These are phyloP conservation scores for Arthrobotrys conoides DNA, from an alignment of 2,329 filamentous ascomycete genomes.

Conservation along the genomic window DNA sequence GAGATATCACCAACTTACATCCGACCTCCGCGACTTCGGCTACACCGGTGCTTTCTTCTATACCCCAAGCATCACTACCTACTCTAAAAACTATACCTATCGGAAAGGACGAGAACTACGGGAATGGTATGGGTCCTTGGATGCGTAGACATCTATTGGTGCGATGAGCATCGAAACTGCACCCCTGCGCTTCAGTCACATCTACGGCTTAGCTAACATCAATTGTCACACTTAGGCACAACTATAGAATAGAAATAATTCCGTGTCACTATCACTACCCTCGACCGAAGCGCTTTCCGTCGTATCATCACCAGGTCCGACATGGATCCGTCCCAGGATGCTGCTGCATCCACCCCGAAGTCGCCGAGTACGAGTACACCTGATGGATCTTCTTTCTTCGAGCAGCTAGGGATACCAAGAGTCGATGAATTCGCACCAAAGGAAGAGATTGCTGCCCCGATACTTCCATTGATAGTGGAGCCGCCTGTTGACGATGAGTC, in stretches of 20 bases:
- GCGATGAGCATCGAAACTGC: not conserved
- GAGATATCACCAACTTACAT: constrained; percentile 47
- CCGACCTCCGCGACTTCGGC: constrained; percentile 38
- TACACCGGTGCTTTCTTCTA: not conserved
- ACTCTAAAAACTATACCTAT: constrained; percentile 1
- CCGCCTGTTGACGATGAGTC: not conserved
- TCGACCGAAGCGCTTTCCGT: not conserved
- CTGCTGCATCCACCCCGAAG: constrained; percentile 12
- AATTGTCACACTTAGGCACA: constrained; percentile 4
- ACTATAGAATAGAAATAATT: constrained; percentile 20
- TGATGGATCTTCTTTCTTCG: constrained; percentile 35
- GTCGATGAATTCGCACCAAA: constrained; percentile 19
- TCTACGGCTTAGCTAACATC: not conserved
- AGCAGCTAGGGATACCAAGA: constrained; percentile 40
- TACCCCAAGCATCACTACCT: not conserved
- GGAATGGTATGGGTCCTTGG: constrained; percentile 29
- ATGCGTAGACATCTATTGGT: not conserved
- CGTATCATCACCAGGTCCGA: not conserved
- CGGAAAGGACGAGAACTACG: constrained; percentile 9
- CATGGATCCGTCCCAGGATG: constrained; percentile 39
- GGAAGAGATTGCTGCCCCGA: not conserved
- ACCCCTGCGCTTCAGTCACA: not conserved
- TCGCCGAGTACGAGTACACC: constrained; percentile 17
- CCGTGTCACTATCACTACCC: not conserved
- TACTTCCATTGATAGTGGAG: constrained; percentile 7